Conservation (phyloP, 352 stramenopile genomes). For the Pythium coloratum region DNA sequence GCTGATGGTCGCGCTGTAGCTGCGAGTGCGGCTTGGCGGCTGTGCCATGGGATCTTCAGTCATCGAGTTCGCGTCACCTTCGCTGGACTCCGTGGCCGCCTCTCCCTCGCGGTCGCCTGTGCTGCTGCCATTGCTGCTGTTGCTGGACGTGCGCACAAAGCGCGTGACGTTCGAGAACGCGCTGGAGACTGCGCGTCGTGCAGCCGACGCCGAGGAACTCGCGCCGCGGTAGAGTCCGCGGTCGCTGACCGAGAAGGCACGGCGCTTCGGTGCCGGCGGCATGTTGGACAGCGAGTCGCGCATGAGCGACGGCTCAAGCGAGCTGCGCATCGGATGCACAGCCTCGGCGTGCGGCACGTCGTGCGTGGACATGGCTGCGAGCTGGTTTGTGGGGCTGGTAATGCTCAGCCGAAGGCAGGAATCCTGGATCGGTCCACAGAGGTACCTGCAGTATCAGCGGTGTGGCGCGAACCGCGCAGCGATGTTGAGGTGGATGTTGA, state of each 20-base stretch:
- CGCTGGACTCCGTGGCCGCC: slow-evolving; percentile 38
- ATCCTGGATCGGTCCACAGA: no score
- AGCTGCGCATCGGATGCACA: slow-evolving; percentile 16
- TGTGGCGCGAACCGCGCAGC: neutral
- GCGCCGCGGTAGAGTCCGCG: slow-evolving; percentile 27
- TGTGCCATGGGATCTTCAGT: slow-evolving; percentile 14
- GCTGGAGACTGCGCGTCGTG: slow-evolving; percentile 35
- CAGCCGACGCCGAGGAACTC: slow-evolving; percentile 32
- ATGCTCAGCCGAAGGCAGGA: neutral
- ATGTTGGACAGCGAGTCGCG: slow-evolving; percentile 17
- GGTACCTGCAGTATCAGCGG: neutral
- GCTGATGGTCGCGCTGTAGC: slow-evolving; percentile 9
- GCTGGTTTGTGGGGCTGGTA: neutral
- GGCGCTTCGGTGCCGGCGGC: slow-evolving; percentile 44
- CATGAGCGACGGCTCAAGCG: slow-evolving; percentile 16
- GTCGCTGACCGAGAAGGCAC: slow-evolving; percentile 54
- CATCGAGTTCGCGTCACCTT: slow-evolving; percentile 9
- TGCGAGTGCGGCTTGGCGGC: slow-evolving; percentile 16
- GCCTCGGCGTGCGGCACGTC: neutral
- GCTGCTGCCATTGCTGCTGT: slow-evolving; percentile 15
- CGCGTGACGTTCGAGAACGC: slow-evolving; percentile 46
- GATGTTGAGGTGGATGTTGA: slow-evolving; percentile 7
- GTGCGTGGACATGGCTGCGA: slow-evolving; percentile 6
- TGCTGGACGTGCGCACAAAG: slow-evolving; percentile 27
- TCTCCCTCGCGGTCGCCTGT: slow-evolving; percentile 42